These are phyloP conservation scores for Lagenidium sp. DNA, from an alignment of 352 stramenopile genomes.

Conservation along the genomic window DNA sequence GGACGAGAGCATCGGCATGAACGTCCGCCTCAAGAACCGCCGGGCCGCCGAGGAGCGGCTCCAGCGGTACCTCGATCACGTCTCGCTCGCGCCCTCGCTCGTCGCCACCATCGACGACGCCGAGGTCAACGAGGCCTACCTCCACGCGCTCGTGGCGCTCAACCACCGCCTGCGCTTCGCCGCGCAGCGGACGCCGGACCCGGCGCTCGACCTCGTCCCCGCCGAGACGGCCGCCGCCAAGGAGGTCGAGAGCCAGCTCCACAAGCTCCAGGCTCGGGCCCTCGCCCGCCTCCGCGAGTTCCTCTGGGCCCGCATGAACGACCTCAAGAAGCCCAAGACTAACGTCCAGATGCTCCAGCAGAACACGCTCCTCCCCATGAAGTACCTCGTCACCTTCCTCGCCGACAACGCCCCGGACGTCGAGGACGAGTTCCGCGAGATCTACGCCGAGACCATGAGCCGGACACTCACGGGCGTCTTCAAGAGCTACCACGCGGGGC, in stretches of 20 bases:
- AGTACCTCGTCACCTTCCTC: conserved; percentile 94
- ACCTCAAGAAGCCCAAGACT: conserved; percentile 95
- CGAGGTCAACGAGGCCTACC: conserved; percentile 91
- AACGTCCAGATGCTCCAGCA: conserved; percentile 99
- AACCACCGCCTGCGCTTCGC: conserved; percentile 91
- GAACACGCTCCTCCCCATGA: conserved; percentile 95
- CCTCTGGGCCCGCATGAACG: conserved; percentile 89
- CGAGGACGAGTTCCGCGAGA: conserved; percentile 91
- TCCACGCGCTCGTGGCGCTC: conserved; percentile 91
- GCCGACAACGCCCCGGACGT: conserved; percentile 87
- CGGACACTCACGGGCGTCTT: conserved; percentile 95
- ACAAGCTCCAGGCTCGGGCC: conserved; percentile 80
- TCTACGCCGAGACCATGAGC: conserved; percentile 97
- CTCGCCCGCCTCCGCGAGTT: conserved; percentile 86
- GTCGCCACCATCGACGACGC: conserved; percentile 90
- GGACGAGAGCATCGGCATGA: conserved; percentile 91
- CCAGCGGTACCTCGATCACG: conserved; percentile 92
- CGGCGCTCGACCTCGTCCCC: conserved; percentile 85
- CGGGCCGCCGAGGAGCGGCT: conserved; percentile 91
- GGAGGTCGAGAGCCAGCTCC: conserved; percentile 90
- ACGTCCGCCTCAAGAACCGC: conserved; percentile 94
- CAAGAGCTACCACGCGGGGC: conserved; percentile 93
- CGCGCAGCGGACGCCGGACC: conserved; percentile 36
- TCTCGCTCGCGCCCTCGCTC: conserved; percentile 93
- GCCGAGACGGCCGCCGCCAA: conserved; percentile 85